Evolutionary conservation across 2,329 filamentous ascomycete genomes (phyloP).

Genomic region (Aspergillus sclerotialis): DNA sequence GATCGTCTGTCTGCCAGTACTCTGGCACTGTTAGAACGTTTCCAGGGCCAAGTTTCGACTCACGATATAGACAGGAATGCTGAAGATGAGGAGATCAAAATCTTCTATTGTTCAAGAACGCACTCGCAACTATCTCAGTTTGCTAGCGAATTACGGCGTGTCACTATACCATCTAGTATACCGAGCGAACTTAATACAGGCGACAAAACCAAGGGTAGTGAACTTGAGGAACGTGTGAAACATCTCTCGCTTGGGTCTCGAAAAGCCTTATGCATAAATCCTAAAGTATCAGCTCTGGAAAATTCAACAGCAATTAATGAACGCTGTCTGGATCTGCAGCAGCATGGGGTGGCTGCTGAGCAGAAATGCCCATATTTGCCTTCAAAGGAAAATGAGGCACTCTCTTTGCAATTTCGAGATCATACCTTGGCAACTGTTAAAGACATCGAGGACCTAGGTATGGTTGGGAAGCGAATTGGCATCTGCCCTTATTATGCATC

Average conservation of each 20-base stretch:
- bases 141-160: slow-evolving; percentile 70
- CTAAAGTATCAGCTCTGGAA: slow-evolving; percentile 64
- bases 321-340: slow-evolving; percentile 81
- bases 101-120: slow-evolving; percentile 88
- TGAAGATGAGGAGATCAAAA: slow-evolving; percentile 62
- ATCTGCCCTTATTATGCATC: slow-evolving; percentile 98
- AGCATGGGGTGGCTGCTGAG: slow-evolving; percentile 54
- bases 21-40: slow-evolving; percentile 62
- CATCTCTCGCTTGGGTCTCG: slow-evolving; percentile 78
- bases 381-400: slow-evolving; percentile 63
- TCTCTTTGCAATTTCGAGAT: slow-evolving; percentile 77
- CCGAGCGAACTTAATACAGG: slow-evolving; percentile 34
- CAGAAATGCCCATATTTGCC: slow-evolving; percentile 72
- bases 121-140: slow-evolving; percentile 91
- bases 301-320: slow-evolving; percentile 82
- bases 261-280: slow-evolving; percentile 86
- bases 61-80: slow-evolving; percentile 36
- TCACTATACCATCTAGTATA: slow-evolving; percentile 68
- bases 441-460: slow-evolving; percentile 86
- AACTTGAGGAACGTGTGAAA: slow-evolving; percentile 59
- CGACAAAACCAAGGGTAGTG: slow-evolving; percentile 10
- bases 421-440: slow-evolving; percentile 74
- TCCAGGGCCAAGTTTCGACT: slow-evolving; percentile 41
- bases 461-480: slow-evolving; percentile 67
- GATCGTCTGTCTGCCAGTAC: slow-evolving; percentile 66